Base-by-base conservation (phyloP, 1,139 yeast genomes). In the Blastobotrys serpentis region DNA sequence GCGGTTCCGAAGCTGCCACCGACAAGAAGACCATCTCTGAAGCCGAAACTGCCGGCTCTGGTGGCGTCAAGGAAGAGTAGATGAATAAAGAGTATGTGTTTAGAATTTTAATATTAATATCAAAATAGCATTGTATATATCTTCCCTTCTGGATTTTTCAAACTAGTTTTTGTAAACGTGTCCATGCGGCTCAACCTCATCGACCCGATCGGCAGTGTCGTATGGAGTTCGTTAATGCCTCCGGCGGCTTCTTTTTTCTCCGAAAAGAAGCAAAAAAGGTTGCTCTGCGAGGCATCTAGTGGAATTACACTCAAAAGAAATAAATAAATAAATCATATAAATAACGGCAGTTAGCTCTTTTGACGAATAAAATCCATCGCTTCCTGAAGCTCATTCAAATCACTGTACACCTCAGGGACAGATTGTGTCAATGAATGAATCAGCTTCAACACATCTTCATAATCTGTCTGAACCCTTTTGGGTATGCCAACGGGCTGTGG, bases 61-160 rank as follows among this genome's bases (percentile, higher is more conserved):
- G 96, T 67, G 97, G 97, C 68, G 76, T 85, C 70, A 89, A 89
- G 78, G 88, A 84, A 69, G 96, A 89, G 66, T 88, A 82, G 70
- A 51, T 30, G 29, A 21, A 26, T 18, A 14, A 18, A 22, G 11
- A 21, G 11, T 16, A 36, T n/a, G 37, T 21, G 11, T 30, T n/a
- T 16, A 25, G 22, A 18, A 18, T 6, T 42, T n/a, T 41, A 19
- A 41, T 32, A 25, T 13, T 37, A 42, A 30, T 22, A 11, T 29
- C n/a, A n/a, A n/a, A n/a, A n/a, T 26, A 10, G 19, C 40, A 43
- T 43, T 21, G 18, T 11, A 29, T 29, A 23, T 23, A 23, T 23
- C n/a, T n/a, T n/a, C n/a, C n/a, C n/a, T n/a, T n/a, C n/a, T n/a
- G n/a, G n/a, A n/a, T n/a, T n/a, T n/a, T n/a, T n/a, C n/a, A n/a